phyloP scores from a whole-genome alignment of 2,329 filamentous ascomycete genomes.

The Monilinia polystroma region DNA sequence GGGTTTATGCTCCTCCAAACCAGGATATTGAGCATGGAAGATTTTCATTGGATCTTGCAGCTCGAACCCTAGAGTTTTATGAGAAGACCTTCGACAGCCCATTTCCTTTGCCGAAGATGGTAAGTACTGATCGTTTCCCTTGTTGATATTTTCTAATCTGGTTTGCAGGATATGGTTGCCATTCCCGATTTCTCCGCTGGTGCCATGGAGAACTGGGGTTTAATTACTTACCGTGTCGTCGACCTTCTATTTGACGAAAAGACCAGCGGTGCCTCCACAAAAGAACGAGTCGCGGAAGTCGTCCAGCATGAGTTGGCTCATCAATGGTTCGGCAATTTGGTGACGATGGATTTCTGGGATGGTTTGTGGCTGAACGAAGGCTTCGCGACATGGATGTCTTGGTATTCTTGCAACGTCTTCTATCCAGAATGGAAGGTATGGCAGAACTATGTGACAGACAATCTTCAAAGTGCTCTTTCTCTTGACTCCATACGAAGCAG shows the following conservation, averaged over 20 bases:
- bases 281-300: slow-evolving; percentile 90
- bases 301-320: slow-evolving; percentile 97
- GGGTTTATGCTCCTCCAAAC: slow-evolving; percentile 90
- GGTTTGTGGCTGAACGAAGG: slow-evolving; percentile 95
- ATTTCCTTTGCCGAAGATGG: slow-evolving; percentile 87
- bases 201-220: slow-evolving; percentile 98
- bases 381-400: slow-evolving; percentile 89
- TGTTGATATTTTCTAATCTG: background rate
- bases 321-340: slow-evolving; percentile 97
- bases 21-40: slow-evolving; percentile 86
- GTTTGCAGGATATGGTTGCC: slow-evolving; percentile 72
- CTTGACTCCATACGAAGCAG: slow-evolving; percentile 91
- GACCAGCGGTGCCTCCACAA: slow-evolving; percentile 81
- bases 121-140: slow-evolving; percentile 11
- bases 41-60: slow-evolving; percentile 87
- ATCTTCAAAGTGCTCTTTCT: slow-evolving; percentile 80
- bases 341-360: slow-evolving; percentile 99
- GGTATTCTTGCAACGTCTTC: slow-evolving; percentile 92
- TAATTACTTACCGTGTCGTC: slow-evolving; percentile 92
- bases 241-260: slow-evolving; percentile 90
- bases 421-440: slow-evolving; percentile 99
- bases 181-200: slow-evolving; percentile 92
- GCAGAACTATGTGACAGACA: slow-evolving; percentile 93
- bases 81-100: slow-evolving; percentile 88
- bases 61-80: slow-evolving; percentile 88